Evolutionary conservation across 495 filamentous ascomycete species (phyloP), one percentile per base, ranked within the genome.

Genomic region (Tuber indicum): DNA sequence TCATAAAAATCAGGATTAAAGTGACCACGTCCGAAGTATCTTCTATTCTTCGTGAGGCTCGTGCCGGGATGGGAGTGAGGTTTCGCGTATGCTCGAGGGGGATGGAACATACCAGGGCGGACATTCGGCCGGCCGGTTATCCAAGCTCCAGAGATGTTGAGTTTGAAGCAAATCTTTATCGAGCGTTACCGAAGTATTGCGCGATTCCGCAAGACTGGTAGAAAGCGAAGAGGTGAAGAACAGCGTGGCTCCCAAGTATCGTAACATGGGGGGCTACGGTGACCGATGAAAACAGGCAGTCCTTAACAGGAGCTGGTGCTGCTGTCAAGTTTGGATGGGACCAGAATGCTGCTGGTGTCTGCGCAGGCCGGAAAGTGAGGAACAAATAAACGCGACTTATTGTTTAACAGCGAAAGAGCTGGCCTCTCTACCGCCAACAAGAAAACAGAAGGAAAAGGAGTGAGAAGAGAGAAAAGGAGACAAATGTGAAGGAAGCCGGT

Each of bases 51-150:
- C 52, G 52, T 32, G 12, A 26, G 32, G 52, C n/a, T 32, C 32
- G n/a, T 26, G 12, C 14, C n/a, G n/a, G 52, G 52, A 62, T 32
- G 3, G 52, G 23, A n/a, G 49, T n/a, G 49, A 23, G 8, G 49
- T 3, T n/a, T 52, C 49, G 12, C 8, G 49, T 23, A n/a, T 52
- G n/a, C 49, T 8, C 3, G 23, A n/a, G 49, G 47, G 44, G 74
- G 74, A 70, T 46, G 66, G 72, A 58, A 71, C 88, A 70, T 87
- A 91, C 89, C 90, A 91, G 84, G 90, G 90, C 49, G 90, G 90
- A 79, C 90, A 91, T 78, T 90, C 88, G 62, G 84, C 86, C 7
- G 90, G 89, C 42, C 89, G 86, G 77, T 86, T 87, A 23, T 82
- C 81, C 16, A 83, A 72, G 72, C 81, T 82, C 77, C 77, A 83